These are phyloP conservation scores for Candida schatavii DNA, from an alignment of 805 yeast genomes.

Conservation along the genomic window DNA sequence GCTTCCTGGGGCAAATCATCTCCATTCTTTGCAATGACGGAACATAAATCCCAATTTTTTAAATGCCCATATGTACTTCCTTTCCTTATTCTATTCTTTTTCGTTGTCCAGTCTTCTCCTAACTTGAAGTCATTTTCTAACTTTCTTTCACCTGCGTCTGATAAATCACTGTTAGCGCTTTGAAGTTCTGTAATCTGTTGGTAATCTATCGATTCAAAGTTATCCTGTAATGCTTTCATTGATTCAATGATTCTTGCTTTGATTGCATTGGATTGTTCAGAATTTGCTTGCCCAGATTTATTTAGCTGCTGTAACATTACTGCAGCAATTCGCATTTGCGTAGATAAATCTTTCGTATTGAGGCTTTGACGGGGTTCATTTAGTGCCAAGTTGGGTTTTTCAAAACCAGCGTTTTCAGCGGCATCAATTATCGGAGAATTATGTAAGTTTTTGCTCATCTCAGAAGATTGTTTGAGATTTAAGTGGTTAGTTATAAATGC, in stretches of 20 bases:
- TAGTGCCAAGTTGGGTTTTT: neutral
- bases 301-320: constrained; percentile 92
- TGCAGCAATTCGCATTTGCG: constrained; percentile 95
- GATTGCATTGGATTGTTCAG: constrained; percentile 34
- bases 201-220: constrained; percentile 37
- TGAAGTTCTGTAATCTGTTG: constrained; percentile 46
- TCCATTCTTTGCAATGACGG: constrained; percentile 95
- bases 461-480: constrained; percentile 7
- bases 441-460: constrained; percentile 4
- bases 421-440: constrained; percentile 7
- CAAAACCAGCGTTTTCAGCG: constrained; percentile 1
- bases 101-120: constrained; percentile 91
- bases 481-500: constrained; percentile 19
- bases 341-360: constrained; percentile 57
- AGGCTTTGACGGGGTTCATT: neutral
- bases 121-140: constrained; percentile 88
- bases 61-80: constrained; percentile 81
- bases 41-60: constrained; percentile 91
- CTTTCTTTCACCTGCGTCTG: constrained; percentile 74
- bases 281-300: constrained; percentile 57
- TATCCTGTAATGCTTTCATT: constrained; percentile 37
- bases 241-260: constrained; percentile 27
- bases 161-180: constrained; percentile 51
- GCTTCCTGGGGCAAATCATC: constrained; percentile 96
- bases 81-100: constrained; percentile 74